Base-by-base conservation (phyloP, 2,329 filamentous ascomycete species). In the Botrytis galanthina region DNA sequence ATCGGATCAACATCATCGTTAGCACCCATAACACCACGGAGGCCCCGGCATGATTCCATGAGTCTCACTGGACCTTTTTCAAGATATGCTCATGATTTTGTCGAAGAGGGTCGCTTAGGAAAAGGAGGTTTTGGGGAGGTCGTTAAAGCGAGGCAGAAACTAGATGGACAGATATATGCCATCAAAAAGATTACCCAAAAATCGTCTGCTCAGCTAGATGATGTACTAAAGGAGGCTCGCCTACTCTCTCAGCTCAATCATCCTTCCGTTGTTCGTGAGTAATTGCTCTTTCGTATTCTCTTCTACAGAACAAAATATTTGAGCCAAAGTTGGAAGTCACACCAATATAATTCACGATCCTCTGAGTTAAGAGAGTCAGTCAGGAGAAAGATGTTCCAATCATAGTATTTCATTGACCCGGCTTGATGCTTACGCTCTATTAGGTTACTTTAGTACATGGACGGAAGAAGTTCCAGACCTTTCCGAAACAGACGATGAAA, bases 101-200 rank as follows among this genome's bases (percentile, higher is more conserved):
- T 95, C 29, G 95, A 98, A 82, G 91, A 96, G 80, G 94, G 93
- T 22, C 89, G 93, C 7, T 86, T 99, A 20, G 96, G 96, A 4
- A 97, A 95, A 81, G 96, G 96, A 61, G 96, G 95, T 0, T 99
- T 97, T 83, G 96, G 96, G 8, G 94, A 98, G 83, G 96, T 99
- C 35, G 94, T 98, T 72, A 97, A 97, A 81, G 95, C 95, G 4
- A 89, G 95, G 46, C 97, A 97, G 82, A 97, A 96, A 83, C 89
- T 98, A 6, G 96, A 98, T 81, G 93, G 93, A 0, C 93, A 95
- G 73, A 91, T 97, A 61, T 99, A 98, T 82, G 96, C 96, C 29
- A 93, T 99, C 81, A 99, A 99, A 82, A 98, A 98, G 81, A 96
- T 99, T 75, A 93, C 91, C 1, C 93, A 96, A 77, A 91, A 91